phyloP scores from a whole-genome alignment of 169 alveolate genomes.

The Plasmodium falciparum region DNA sequence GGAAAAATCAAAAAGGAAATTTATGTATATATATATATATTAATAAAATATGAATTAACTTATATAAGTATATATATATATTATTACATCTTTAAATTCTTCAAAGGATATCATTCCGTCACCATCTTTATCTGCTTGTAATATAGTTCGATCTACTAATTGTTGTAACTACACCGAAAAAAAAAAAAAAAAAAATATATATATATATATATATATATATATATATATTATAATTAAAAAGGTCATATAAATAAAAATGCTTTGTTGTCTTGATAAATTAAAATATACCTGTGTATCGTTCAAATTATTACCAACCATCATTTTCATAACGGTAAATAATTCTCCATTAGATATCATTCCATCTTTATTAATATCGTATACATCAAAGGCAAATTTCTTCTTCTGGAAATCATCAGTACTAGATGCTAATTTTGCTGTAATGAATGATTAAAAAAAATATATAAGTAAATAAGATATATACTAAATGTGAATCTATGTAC shows the following conservation, averaged over 20 bases:
- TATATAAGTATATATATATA: constrained; percentile 17
- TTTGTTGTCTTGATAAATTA: background rate
- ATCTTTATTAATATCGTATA: constrained; percentile 96
- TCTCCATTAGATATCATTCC: constrained; percentile 98
- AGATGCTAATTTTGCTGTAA: constrained; percentile 89
- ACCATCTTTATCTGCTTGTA: constrained; percentile 97
- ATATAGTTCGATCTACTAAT: constrained; percentile 96
- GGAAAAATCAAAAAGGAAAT: background rate
- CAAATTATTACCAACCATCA: constrained; percentile 98
- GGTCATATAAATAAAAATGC: background rate
- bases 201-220: too few species aligned
- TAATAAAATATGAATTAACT: background rate
- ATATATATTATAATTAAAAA: background rate
- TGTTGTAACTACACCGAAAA: constrained; percentile 91
- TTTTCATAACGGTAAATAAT: constrained; percentile 95
- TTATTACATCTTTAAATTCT: constrained; percentile 90
- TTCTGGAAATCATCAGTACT: constrained; percentile 94
- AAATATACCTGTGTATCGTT: constrained; percentile 92
- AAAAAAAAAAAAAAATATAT: too few species aligned
- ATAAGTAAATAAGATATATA: too few species aligned
- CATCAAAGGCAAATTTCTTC: constrained; percentile 95
- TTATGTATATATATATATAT: background rate
- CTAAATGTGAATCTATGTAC: too few species aligned
- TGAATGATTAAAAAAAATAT: constrained; percentile 11
- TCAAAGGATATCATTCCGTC: constrained; percentile 97